Conservation (phyloP, 2,329 filamentous ascomycete species). For the Penicillium rolfsii region DNA sequence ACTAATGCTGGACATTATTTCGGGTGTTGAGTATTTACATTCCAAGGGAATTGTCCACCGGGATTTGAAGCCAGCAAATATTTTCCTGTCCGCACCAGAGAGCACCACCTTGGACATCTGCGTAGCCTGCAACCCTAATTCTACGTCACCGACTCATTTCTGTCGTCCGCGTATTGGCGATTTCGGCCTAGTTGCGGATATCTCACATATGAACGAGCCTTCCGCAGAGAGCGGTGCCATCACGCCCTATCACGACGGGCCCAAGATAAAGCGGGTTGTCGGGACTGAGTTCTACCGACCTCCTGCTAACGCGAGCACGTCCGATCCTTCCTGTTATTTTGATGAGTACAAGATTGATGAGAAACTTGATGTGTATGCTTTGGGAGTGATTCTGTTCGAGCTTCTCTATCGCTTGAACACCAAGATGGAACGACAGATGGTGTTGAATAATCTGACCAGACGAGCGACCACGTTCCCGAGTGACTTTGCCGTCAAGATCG, state of each 20-base stretch:
- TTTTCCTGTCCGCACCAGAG: constrained; percentile 61
- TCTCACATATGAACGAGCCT: constrained; percentile 47
- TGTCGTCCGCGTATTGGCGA: constrained; percentile 67
- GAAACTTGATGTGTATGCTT: constrained; percentile 63
- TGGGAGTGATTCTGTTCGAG: constrained; percentile 67
- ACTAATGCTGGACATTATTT: constrained; percentile 62
- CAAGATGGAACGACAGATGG: constrained; percentile 51
- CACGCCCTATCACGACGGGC: constrained; percentile 25
- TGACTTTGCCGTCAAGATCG: constrained; percentile 45
- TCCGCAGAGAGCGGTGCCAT: constrained; percentile 24
- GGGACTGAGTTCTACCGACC: constrained; percentile 68
- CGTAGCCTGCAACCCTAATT: constrained; percentile 45
- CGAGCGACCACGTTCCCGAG: constrained; percentile 37
- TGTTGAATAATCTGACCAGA: constrained; percentile 46
- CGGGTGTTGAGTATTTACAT: constrained; percentile 68
- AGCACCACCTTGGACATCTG: constrained; percentile 54
- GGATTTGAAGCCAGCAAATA: constrained; percentile 70
- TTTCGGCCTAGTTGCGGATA: constrained; percentile 66
- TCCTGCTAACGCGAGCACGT: constrained; percentile 31
- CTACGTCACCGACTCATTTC: constrained; percentile 41
- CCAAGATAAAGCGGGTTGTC: constrained; percentile 50
- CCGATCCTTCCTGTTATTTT: constrained; percentile 15
- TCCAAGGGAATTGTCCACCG: constrained; percentile 64
- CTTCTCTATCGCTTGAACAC: constrained; percentile 60
- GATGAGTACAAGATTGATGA: constrained; percentile 46